Evolutionary conservation across 2,329 filamentous ascomycete genomes (phyloP).

Genomic region (Fusarium papillatum): DNA sequence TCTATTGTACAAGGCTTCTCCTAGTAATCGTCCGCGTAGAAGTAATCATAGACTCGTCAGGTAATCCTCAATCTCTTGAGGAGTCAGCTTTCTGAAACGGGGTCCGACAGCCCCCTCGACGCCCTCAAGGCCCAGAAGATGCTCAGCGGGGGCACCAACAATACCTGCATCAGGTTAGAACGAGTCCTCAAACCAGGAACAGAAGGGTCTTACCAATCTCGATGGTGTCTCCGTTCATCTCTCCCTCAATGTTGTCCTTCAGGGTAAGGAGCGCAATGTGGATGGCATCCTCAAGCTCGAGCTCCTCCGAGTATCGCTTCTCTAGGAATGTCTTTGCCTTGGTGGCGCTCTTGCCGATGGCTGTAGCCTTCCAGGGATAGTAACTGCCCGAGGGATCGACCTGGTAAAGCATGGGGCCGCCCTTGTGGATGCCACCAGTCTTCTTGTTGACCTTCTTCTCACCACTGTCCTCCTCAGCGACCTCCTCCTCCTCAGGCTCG

Average conservation of each 20-base stretch:
- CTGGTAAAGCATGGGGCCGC: slow-evolving; percentile 97
- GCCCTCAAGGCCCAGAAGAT: slow-evolving; percentile 91
- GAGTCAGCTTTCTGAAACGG: slow-evolving; percentile 93
- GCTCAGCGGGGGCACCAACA: slow-evolving; percentile 93
- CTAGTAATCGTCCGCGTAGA: slow-evolving; percentile 39
- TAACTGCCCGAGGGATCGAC: slow-evolving; percentile 99
- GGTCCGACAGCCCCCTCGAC: slow-evolving; percentile 88
- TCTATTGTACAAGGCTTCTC: slow-evolving; percentile 62
- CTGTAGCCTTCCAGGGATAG: slow-evolving; percentile 99
- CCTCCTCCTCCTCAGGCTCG: slow-evolving; percentile 81
- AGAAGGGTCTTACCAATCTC: slow-evolving; percentile 82
- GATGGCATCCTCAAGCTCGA: slow-evolving; percentile 98
- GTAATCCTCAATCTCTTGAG: slow-evolving; percentile 99
- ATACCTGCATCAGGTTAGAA: slow-evolving; percentile 74
- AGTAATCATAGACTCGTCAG: slow-evolving; percentile 90
- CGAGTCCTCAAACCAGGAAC: fast-evolving
- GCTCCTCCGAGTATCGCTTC: slow-evolving; percentile 97
- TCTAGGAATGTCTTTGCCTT: slow-evolving; percentile 99
- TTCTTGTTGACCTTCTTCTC: slow-evolving; percentile 85
- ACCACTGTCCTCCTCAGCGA: slow-evolving; percentile 68
- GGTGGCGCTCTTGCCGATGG: slow-evolving; percentile 98
- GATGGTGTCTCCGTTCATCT: slow-evolving; percentile 99
- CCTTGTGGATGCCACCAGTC: slow-evolving; percentile 96
- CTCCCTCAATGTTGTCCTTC: slow-evolving; percentile 99
- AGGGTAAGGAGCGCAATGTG: slow-evolving; percentile 97